Conservation (phyloP, 2,329 filamentous ascomycete species). For the Cladosporium sp. region DNA sequence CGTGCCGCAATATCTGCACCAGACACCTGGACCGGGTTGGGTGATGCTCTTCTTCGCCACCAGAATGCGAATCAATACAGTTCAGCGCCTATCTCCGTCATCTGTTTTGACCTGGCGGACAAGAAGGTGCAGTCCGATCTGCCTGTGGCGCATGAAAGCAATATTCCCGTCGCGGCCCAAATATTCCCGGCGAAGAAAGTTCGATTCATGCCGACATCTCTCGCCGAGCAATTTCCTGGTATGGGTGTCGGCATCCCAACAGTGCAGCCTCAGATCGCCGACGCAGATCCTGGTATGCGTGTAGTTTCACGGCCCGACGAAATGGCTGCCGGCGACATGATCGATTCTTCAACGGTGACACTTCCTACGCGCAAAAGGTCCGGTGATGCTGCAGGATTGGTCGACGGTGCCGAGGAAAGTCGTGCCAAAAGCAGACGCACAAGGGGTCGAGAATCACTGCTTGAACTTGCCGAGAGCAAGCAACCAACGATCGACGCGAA, state of each 20-base stretch:
- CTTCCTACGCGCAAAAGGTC: constrained; percentile 60
- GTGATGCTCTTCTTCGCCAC: constrained; percentile 36
- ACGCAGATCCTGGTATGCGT: constrained; percentile 32
- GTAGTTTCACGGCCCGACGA: constrained; percentile 15
- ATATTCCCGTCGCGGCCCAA: not conserved
- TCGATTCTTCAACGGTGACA: constrained; percentile 34
- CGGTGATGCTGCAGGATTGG: constrained; percentile 60
- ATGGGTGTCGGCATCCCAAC: constrained; percentile 35
- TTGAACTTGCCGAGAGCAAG: constrained; percentile 48
- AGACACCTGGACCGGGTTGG: constrained; percentile 37
- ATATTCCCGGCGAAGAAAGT: not conserved
- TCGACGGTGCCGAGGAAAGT: constrained; percentile 59
- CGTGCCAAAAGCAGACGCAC: constrained; percentile 63
- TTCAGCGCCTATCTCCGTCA: constrained; percentile 28
- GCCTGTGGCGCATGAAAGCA: not conserved
- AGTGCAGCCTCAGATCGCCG: constrained; percentile 35
- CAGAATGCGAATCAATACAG: constrained; percentile 34
- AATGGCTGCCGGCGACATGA: constrained; percentile 29
- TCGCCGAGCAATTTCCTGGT: constrained; percentile 38
- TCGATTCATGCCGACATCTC: constrained; percentile 24
- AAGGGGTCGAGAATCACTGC: constrained; percentile 59
- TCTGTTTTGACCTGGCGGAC: constrained; percentile 32
- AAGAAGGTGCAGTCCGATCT: not conserved
- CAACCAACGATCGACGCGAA: constrained; percentile 49
- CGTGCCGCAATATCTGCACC: constrained; percentile 32